Percentiles rank a stretch among this genome's conserved stretches.
phyloP scores from a whole-genome alignment of 768 basidiomycete species.

The Paxillus rubicundulus region DNA sequence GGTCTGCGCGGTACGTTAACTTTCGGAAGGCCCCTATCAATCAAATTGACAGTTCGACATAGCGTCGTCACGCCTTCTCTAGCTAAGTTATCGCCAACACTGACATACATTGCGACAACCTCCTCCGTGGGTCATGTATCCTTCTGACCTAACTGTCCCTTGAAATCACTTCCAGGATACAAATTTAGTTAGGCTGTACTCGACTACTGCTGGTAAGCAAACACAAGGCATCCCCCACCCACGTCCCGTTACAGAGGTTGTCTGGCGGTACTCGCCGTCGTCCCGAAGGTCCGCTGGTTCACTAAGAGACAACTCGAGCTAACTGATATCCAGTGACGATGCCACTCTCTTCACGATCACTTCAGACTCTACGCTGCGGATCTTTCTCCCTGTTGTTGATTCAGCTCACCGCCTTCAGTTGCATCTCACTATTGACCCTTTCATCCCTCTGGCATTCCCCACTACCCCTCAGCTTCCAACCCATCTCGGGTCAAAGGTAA shows the following conservation, averaged over 20 bases:
- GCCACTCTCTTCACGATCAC: constrained; percentile 82
- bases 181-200: constrained; percentile 60
- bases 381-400: constrained; percentile 87
- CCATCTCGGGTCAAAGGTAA: constrained; percentile 48
- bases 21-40: background rate
- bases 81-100: constrained; percentile 68
- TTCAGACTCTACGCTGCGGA: constrained; percentile 74
- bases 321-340: constrained; percentile 52
- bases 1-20: constrained; percentile 56
- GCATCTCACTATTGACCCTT: constrained; percentile 73
- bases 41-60: constrained; percentile 12
- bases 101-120: constrained; percentile 69
- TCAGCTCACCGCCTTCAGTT: constrained; percentile 82
- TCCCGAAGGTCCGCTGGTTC: constrained; percentile 55
- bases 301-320: background rate
- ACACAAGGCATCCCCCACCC: constrained; percentile 72
- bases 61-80: constrained; percentile 52
- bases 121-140: constrained; percentile 45
- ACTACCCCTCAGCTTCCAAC: constrained; percentile 27
- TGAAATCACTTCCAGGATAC: constrained; percentile 43
- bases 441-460: constrained; percentile 52
- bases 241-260: constrained; percentile 63
- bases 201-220: constrained; percentile 68
- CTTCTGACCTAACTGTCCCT: constrained; percentile 3
- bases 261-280: constrained; percentile 70